Base-by-base conservation (phyloP, 1,284 basidiomycete species). In the Leccinum angustisporum region DNA sequence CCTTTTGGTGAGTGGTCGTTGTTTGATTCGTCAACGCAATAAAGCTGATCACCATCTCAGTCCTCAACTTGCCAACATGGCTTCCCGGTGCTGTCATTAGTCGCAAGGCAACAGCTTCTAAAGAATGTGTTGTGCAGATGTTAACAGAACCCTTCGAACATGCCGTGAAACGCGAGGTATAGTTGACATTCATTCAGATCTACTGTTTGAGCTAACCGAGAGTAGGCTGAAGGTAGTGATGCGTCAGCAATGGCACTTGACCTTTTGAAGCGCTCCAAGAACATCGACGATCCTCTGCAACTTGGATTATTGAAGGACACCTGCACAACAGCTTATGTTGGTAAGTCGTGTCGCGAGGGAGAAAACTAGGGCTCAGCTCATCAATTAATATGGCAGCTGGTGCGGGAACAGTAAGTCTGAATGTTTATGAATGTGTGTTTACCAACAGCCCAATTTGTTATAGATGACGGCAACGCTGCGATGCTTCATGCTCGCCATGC, bases 401-500 rank as follows among this genome's bases (percentile, higher is more conserved):
- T 16, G 48, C 25, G 25, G 48, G 48, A 27, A 51, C 48, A 25
- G 48, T 51, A 13, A 27, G 48, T 50, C 48, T 50, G 48, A 9
- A 27, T 21, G 21, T 51, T 14, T 16, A 51, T 27, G 14, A 16
- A 10, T 25, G 48, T 18, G 18, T 46, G 10, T 27, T 51, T 51
- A 7, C 48, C 7, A 54, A 31, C 4, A 31, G 14, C 55, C 60
- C 33, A 61, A 0, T n/a, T 36, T 54, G 54, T 48, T 38, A 40
- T 18, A 83, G 82, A 80, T 79, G 1, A 68, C 79, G 1, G 77
- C 81, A 0, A 78, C 79, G 1, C 65, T 81, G 21, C 72, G 75
- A 1, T 79, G 77, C 0, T 83, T 85, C 61, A 65, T 85, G 52
- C 73, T 83, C 34, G 76, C 81, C 5, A 83, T 85, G 81, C 72